Evolutionary conservation across 31 red algal genomes (phyloP).

Genomic region (Porphyra umbilicalis): DNA sequence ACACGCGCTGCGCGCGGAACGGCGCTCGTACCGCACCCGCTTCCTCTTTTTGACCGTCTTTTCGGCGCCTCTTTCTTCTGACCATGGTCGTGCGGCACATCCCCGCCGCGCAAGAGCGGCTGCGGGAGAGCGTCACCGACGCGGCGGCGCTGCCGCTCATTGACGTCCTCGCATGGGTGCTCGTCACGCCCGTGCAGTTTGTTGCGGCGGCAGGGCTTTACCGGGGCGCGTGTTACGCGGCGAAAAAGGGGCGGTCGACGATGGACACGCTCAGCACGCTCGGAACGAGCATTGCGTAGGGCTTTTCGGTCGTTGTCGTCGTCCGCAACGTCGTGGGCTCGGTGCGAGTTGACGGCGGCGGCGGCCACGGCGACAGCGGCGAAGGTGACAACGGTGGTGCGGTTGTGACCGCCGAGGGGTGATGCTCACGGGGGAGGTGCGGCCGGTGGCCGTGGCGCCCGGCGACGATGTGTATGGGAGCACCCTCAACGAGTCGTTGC

Average conservation of each 20-base stretch:
- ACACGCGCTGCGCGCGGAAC: constrained; percentile 30
- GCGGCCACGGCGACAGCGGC: not conserved
- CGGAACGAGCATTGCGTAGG: constrained; percentile 76
- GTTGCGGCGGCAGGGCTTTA: constrained; percentile 71
- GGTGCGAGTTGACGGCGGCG: no score
- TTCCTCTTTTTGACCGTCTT: constrained; percentile 62
- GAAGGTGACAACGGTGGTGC: no score
- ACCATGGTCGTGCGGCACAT: constrained; percentile 29
- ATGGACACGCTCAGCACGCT: constrained; percentile 97
- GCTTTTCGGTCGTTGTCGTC: constrained; percentile 66
- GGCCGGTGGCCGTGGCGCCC: constrained; percentile 45
- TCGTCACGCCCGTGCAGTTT: constrained; percentile 85
- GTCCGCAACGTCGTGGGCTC: constrained; percentile 6
- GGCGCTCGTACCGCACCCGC: constrained; percentile 23
- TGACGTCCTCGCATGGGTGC: constrained; percentile 25
- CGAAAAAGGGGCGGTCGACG: constrained; percentile 66
- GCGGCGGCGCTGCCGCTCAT: not conserved
- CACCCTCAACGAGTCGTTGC: constrained; percentile 31
- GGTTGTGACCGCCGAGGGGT: no score
- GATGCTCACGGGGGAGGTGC: constrained; percentile 78
- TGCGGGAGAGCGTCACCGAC: not conserved
- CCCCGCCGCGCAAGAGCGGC: not conserved
- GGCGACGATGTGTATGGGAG: constrained; percentile 55
- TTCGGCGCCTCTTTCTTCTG: constrained; percentile 55
- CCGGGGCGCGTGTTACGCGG: constrained; percentile 80